Percentiles rank a stretch among this genome's conserved stretches.
Evolutionary conservation across 768 basidiomycete species (phyloP).

Genomic region (Imleria badia): DNA sequence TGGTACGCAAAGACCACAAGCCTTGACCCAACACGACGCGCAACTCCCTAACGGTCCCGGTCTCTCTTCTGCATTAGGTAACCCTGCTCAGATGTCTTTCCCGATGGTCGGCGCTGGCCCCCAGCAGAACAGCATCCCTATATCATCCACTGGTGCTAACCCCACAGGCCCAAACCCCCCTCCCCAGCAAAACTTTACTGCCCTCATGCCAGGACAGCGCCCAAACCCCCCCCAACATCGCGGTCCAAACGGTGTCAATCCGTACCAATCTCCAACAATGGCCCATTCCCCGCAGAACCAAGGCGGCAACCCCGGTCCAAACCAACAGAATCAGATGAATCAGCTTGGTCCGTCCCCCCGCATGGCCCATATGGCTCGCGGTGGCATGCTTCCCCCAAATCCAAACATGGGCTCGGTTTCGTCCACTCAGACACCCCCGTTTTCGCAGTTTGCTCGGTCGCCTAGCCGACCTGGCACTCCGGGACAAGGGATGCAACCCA

Average conservation of each 20-base stretch:
- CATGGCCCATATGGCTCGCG: slow-evolving; percentile 40
- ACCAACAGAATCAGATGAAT: slow-evolving; percentile 41
- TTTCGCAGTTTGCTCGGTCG: slow-evolving; percentile 49
- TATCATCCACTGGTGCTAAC: slow-evolving; percentile 24
- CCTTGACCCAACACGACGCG: slow-evolving; percentile 9
- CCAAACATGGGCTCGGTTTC: slow-evolving; percentile 38
- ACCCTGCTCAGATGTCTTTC: slow-evolving; percentile 25
- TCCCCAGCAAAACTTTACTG: slow-evolving; percentile 34
- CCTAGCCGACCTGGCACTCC: slow-evolving; percentile 63
- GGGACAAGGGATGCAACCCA: slow-evolving; percentile 48
- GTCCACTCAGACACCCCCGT: slow-evolving; percentile 41
- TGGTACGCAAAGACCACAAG: slow-evolving; percentile 30
- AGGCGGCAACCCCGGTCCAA: slow-evolving; percentile 32
- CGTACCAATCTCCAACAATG: slow-evolving; percentile 67
- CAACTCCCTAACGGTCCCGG: slow-evolving; percentile 34
- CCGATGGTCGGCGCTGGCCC: slow-evolving; percentile 34
- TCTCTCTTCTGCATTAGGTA: slow-evolving; percentile 9
- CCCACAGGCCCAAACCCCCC: slow-evolving; percentile 29
- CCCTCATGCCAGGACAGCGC: slow-evolving; percentile 36
- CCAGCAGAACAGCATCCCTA: slow-evolving; percentile 47
- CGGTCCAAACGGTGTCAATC: slow-evolving; percentile 43
- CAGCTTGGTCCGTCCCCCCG: slow-evolving; percentile 56
- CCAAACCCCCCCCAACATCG: slow-evolving; percentile 39
- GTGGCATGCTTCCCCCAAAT: slow-evolving; percentile 52
- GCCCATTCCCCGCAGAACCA: slow-evolving; percentile 56